phyloP scores from a whole-genome alignment of 2,329 filamentous ascomycete species.

The Huntiella savannae region DNA sequence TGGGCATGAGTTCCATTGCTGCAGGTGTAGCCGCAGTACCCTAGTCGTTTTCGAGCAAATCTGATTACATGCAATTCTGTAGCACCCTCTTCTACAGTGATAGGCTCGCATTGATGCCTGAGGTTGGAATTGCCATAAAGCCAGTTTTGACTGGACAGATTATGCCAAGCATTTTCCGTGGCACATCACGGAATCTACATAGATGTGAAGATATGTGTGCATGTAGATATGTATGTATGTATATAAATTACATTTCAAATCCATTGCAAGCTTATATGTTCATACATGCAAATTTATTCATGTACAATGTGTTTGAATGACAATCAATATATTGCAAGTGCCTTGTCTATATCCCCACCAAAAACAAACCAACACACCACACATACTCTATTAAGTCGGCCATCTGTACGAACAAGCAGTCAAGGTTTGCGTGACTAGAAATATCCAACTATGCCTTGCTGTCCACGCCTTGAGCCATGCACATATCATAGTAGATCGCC shows the following conservation, averaged over 20 bases:
- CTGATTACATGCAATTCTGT: not conserved
- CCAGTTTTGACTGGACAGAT: too few relatives aligned
- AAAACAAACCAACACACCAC: not conserved
- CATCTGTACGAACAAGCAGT: not conserved
- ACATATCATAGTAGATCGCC: conserved; percentile 35
- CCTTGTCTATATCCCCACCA: not conserved
- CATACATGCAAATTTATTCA: too few relatives aligned
- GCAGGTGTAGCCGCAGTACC: conserved; percentile 2
- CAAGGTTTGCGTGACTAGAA: not conserved
- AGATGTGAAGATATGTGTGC: too few relatives aligned
- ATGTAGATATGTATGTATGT: too few relatives aligned
- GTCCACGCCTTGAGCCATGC: conserved; percentile 25
- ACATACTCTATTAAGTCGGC: not conserved
- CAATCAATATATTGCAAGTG: not conserved
- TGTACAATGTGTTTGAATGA: not conserved
- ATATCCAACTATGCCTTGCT: not conserved
- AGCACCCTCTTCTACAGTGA: too few relatives aligned
- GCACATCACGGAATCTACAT: too few relatives aligned
- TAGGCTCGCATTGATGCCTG: too few relatives aligned
- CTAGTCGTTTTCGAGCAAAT: not conserved
- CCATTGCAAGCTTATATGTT: too few relatives aligned
- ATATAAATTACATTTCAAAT: too few relatives aligned
- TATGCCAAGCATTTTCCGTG: too few relatives aligned
- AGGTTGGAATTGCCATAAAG: too few relatives aligned
- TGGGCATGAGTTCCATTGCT: not conserved